These are phyloP conservation scores for Scytalidium lignicola DNA, from an alignment of 2,329 filamentous ascomycete genomes.

Conservation along the genomic window DNA sequence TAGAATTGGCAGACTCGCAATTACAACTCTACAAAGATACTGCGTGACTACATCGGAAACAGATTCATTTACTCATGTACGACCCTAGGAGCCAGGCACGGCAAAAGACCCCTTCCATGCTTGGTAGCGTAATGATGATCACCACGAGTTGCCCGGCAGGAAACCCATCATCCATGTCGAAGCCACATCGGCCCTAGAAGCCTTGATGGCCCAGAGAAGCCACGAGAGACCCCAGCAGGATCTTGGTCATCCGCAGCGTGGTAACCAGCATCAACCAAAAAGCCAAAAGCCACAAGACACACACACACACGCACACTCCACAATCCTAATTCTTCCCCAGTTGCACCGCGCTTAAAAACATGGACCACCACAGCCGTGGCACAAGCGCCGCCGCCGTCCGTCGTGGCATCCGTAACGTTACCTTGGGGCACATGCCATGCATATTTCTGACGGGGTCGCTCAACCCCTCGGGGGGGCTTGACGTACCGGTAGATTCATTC, in stretches of 20 bases:
- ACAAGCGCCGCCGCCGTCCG: neutral
- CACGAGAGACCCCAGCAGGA: neutral
- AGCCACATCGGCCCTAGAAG: neutral
- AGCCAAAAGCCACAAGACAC: too few species aligned
- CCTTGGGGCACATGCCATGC: neutral
- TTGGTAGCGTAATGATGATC: neutral
- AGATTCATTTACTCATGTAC: too few species aligned
- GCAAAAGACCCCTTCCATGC: neutral
- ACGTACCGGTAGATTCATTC: neutral
- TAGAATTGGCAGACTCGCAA: neutral
- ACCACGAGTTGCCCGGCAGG: neutral
- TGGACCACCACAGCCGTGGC: neutral
- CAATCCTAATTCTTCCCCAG: neutral
- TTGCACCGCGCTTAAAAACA: neutral
- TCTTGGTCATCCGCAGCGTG: too few species aligned
- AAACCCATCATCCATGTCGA: neutral
- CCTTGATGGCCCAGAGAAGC: neutral
- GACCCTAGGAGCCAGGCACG: too few species aligned
- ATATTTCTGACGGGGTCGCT: neutral
- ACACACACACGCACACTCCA: too few species aligned
- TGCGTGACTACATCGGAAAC: too few species aligned
- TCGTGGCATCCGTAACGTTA: neutral
- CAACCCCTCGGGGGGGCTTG: neutral
- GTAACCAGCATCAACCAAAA: neutral
- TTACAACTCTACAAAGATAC: neutral